phyloP scores from a whole-genome alignment of 352 stramenopile species.

The Phytophthora hibernalis region DNA sequence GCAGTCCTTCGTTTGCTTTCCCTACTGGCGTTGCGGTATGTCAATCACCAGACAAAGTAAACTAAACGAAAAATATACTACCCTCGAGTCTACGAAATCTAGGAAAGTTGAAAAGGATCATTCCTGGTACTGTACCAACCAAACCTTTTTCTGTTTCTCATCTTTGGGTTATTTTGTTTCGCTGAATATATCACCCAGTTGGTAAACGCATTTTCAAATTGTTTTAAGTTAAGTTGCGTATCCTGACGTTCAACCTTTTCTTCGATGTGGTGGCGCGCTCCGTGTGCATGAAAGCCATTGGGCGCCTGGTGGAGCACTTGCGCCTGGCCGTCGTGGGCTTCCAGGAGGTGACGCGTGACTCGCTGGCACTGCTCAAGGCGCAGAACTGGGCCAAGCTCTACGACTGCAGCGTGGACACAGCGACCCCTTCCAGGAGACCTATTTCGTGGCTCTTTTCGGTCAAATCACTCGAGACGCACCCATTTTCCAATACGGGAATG shows the following conservation, averaged over 20 bases:
- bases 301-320: constrained; percentile 49
- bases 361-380: constrained; percentile 59
- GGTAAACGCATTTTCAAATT: no score
- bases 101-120: no score
- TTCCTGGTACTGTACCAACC: no score
- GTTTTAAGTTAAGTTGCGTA: constrained; percentile 67
- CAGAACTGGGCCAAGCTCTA: constrained; percentile 74
- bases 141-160: no score
- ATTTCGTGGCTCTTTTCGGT: constrained; percentile 86
- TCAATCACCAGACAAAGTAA: constrained; percentile 50
- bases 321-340: constrained; percentile 77
- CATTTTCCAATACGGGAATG: constrained; percentile 80
- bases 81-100: no score
- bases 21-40: constrained; percentile 10
- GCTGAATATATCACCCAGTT: no score
- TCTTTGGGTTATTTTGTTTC: no score
- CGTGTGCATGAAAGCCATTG: constrained; percentile 70
- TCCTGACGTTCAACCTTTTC: constrained; percentile 82
- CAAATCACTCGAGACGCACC: constrained; percentile 57
- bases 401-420: constrained; percentile 79
- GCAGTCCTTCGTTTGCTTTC: constrained; percentile 22
- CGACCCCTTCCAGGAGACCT: constrained; percentile 71
- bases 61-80: no score
- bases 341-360: constrained; percentile 76
- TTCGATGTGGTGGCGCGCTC: constrained; percentile 71